These are phyloP conservation scores for Pseudoscleropodium purum DNA, from an alignment of 225 moss, liverwort and hornwort species.

Conservation along the genomic window DNA sequence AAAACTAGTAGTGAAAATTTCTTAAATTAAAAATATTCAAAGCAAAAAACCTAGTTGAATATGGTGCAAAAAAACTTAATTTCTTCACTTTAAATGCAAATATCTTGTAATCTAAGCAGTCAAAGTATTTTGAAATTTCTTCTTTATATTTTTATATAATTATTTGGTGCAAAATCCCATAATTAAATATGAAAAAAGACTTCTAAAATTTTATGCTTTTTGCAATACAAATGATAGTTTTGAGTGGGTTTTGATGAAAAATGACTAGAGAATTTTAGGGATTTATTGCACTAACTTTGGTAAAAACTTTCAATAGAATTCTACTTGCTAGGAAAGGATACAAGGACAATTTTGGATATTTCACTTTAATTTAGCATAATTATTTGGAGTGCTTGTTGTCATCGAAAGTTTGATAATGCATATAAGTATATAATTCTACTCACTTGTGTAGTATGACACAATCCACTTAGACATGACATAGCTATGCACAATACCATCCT, in stretches of 20 bases:
- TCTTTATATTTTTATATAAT: neutral
- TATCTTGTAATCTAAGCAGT: neutral
- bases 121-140: neutral
- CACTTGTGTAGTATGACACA: rapidly evolving
- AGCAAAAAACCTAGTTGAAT: neutral
- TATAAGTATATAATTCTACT: neutral
- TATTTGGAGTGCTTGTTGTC: neutral
- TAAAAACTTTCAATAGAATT: neutral
- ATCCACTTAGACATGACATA: neutral
- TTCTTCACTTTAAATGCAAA: neutral
- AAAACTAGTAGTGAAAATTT: neutral
- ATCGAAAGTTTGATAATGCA: neutral
- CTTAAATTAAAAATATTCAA: neutral
- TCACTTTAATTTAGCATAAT: neutral
- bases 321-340: rapidly evolving
- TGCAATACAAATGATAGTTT: neutral
- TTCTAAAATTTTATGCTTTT: neutral
- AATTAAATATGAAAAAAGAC: neutral
- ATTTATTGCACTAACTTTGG: neutral
- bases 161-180: neutral
- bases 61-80: neutral
- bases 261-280: neutral
- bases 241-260: neutral
- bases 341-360: rapidly evolving
- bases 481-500: neutral